Base-by-base conservation (phyloP, 176 grass and related monocot genomes). In the Oryza meridionalis region DNA sequence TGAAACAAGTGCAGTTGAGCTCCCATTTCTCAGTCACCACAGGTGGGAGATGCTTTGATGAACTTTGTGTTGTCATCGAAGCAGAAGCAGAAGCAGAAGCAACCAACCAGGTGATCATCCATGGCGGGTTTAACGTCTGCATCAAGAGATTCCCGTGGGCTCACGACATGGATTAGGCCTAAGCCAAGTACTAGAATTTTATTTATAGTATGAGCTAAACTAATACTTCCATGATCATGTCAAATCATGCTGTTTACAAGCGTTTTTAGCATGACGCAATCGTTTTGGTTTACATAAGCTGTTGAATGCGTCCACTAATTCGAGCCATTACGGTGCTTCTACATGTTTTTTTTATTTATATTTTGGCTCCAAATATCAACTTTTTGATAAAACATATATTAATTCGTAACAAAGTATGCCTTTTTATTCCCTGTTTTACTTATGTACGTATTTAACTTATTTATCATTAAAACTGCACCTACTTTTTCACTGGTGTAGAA, bases 181-280 rank as follows among this genome's bases (percentile, higher is more conserved):
- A 37, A 51, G 49, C n/a, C 11, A 43, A 7, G 29, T 43, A 31
- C 29, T 31, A 43, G 42, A 43, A 8, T 32, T 80, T 67, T 65
- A 43, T 25, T 38, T 37, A 10, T n/a, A 21, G 19, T n/a, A 58
- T 4, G 11, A 24, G 44, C 24, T 35, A 74, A 65, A 12, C 46
- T 32, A 44, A 16, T 12, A 19, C 16, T 47, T 3, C 35, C 24
- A 63, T 12, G 9, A 4, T 12, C 2, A 21, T 78, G 66, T 47
- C 65, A 44, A 70, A 85, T 71, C 49, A 35, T 44, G 65, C 21
- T 69, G 70, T 80, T 74, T 69, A 69, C 24, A 55, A 73, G 76
- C 75, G 62, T 45, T 38, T 59, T 83, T 16, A 45, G 55, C 55
- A 63, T 88, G 80, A 3, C 70, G 29, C 16, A 46, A 44, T 4